Base-by-base conservation (phyloP, 2,329 filamentous ascomycete species). In the Rhexocercosporidium sp. region DNA sequence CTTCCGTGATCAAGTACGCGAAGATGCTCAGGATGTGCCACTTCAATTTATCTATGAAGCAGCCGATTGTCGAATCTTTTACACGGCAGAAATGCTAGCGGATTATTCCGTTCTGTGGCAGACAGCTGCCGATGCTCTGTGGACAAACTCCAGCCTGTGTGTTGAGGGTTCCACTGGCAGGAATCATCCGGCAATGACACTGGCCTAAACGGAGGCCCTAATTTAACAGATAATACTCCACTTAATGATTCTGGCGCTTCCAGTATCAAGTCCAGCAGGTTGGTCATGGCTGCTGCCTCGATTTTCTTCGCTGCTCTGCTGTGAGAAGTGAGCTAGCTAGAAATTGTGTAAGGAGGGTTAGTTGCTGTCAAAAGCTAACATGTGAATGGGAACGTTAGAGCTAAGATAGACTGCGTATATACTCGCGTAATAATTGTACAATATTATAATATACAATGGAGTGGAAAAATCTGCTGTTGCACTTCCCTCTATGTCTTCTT, bases 11-110 rank as follows among this genome's bases (percentile, higher is more conserved):
- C 41, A 47, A 51, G 41, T 76, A 79, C 46, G 46, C 3, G 46
- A 49, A 25, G 46, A 49, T 25, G 20, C 46, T 22, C 46, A 49
- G 25, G 46, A 49, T 3, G 46, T 49, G 0, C 83, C 87, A 8
- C 75, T 84, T 22, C 88, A 90, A 71, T 90, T 90, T 73, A 75
- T 84, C 4, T 88, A 88, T 69, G 83, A 88, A 69, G 82, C 86
- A 0, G 85, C 87, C 0, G 84, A 87, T 70, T 90, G 87, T 70
- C 80, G 86, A 1, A 75, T 89, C 11, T 90, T 83, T 73, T 88
- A 85, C 67, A 86, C 86, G 9, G 74, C 80, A 18, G 76, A 80
- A 1, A 87, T 86, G 75, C 74, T 85, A 27, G 75, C 81, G 6
- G 81, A 86, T 62, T 80, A 84, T 8, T 78, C 78, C 1, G 78